Percentiles rank a stretch among this genome's conserved stretches.
Conservation (phyloP, 441 rosid species). For the Populus trichocarpa region DNA sequence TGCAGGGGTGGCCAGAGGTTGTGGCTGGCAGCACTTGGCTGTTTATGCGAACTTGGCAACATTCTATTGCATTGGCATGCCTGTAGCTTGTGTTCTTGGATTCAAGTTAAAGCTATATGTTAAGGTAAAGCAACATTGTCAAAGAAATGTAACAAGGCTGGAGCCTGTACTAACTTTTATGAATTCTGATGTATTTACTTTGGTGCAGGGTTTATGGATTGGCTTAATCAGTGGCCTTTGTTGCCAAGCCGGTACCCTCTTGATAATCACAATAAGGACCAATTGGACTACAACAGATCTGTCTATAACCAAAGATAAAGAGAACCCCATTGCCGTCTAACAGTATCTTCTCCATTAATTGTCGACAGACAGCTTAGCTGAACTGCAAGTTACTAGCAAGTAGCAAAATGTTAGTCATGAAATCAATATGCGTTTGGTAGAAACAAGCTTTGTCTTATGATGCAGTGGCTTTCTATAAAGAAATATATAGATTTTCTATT, state of each 20-base stretch:
- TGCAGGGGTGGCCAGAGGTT: constrained; percentile 70
- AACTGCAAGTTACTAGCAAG: neutral
- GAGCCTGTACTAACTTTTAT: neutral
- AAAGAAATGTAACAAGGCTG: neutral
- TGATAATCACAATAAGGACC: constrained; percentile 33
- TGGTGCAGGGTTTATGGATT: constrained; percentile 62
- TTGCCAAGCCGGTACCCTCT: constrained; percentile 37
- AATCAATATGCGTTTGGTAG: neutral
- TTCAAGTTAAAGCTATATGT: constrained; percentile 41
- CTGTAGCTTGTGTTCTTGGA: constrained; percentile 40
- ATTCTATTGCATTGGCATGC: constrained; percentile 51
- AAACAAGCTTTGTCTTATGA: no score
- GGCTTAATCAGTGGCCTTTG: constrained; percentile 59
- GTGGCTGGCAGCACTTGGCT: constrained; percentile 63
- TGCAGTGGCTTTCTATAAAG: neutral
- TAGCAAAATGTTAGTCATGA: neutral
- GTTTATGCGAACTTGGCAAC: constrained; percentile 44
- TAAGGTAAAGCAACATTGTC: constrained; percentile 31
- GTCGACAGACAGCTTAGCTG: neutral
- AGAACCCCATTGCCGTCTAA: neutral
- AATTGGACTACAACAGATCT: constrained; percentile 39
- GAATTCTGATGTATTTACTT: neutral
- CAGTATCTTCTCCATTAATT: neutral
- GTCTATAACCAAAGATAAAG: neutral
- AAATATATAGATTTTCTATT: no score